These are phyloP conservation scores for Penicillium manginii DNA, from an alignment of 495 filamentous ascomycete genomes.

Conservation along the genomic window DNA sequence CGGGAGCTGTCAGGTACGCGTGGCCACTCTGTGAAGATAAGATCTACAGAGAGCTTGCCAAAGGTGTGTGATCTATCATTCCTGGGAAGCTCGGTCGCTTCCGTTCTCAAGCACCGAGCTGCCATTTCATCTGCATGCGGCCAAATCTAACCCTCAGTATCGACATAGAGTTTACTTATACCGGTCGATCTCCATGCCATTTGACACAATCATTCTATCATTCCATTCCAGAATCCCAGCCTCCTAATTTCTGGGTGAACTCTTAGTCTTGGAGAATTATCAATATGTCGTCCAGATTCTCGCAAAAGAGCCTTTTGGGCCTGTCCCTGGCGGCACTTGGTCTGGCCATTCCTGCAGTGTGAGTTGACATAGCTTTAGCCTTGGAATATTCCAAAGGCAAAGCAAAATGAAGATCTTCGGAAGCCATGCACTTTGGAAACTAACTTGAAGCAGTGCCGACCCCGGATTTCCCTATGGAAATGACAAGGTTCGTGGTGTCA, in stretches of 20 bases:
- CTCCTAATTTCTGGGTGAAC: slow-evolving; percentile 25
- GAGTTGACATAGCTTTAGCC: slow-evolving; percentile 20
- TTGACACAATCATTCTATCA: slow-evolving; percentile 27
- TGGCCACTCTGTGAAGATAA: slow-evolving; percentile 4
- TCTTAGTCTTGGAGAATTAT: slow-evolving; percentile 14
- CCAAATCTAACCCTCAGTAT: slow-evolving; percentile 10
- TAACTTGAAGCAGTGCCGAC: slow-evolving; percentile 28
- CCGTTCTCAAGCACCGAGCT: slow-evolving; percentile 20
- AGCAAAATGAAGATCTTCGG: not conserved
- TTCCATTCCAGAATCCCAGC: slow-evolving; percentile 32
- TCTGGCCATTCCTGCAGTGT: slow-evolving; percentile 42
- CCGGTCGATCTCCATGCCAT: slow-evolving; percentile 39
- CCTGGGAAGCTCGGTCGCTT: slow-evolving; percentile 5
- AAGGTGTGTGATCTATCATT: slow-evolving; percentile 19
- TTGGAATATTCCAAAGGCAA: slow-evolving; percentile 1
- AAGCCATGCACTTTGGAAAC: not conserved
- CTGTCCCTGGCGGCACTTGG: slow-evolving; percentile 38
- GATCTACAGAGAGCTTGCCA: slow-evolving; percentile 17
- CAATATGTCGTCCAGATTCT: slow-evolving; percentile 43
- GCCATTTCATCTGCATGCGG: slow-evolving; percentile 22
- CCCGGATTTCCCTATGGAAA: slow-evolving; percentile 49
- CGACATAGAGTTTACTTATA: slow-evolving; percentile 42
- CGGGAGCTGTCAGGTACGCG: slow-evolving; percentile 5
- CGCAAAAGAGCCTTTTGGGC: slow-evolving; percentile 40
- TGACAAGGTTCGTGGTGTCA: slow-evolving; percentile 57